Evolutionary conservation across 2,329 filamentous ascomycete species (phyloP).

Genomic region (Ophiostoma australiae): DNA sequence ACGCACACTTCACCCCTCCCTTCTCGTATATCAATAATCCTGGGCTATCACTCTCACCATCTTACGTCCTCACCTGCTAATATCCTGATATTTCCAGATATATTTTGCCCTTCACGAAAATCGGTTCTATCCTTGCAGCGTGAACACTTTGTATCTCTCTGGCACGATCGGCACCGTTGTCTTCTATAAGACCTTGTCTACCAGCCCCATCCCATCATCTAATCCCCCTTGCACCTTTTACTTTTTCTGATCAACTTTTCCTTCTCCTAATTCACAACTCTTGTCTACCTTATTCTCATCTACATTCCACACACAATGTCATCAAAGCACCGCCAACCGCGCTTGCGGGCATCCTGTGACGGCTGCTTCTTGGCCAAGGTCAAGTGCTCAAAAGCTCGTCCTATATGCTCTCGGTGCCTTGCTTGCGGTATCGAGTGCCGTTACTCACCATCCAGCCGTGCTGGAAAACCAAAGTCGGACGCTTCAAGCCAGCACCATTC

Average conservation of each 20-base stretch:
- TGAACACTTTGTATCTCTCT: too few species aligned
- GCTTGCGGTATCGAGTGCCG: conserved; percentile 46
- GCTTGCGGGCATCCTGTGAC: conserved; percentile 44
- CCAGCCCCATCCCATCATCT: not conserved
- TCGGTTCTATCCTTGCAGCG: not conserved
- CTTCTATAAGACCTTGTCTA: conserved; percentile 16
- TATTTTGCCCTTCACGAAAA: not conserved
- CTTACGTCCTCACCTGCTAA: not conserved
- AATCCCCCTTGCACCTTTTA: not conserved
- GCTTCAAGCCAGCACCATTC: conserved; percentile 30
- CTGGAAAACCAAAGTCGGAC: conserved; percentile 46
- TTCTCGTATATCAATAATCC: not conserved
- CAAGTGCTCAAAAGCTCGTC: conserved; percentile 51
- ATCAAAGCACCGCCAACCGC: conserved; percentile 32
- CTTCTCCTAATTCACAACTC: not conserved
- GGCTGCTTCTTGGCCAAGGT: conserved; percentile 53
- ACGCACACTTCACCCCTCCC: not conserved
- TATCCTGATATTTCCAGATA: not conserved
- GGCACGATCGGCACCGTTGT: not conserved
- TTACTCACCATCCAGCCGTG: conserved; percentile 49
- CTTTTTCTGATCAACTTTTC: not conserved
- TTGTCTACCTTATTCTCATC: conserved; percentile 22
- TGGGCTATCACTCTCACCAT: not conserved
- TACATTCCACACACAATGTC: conserved; percentile 24
- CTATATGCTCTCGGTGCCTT: conserved; percentile 50